Base-by-base conservation (phyloP, 2,329 filamentous ascomycete genomes). In the Calonectria pseudoreteaudii region DNA sequence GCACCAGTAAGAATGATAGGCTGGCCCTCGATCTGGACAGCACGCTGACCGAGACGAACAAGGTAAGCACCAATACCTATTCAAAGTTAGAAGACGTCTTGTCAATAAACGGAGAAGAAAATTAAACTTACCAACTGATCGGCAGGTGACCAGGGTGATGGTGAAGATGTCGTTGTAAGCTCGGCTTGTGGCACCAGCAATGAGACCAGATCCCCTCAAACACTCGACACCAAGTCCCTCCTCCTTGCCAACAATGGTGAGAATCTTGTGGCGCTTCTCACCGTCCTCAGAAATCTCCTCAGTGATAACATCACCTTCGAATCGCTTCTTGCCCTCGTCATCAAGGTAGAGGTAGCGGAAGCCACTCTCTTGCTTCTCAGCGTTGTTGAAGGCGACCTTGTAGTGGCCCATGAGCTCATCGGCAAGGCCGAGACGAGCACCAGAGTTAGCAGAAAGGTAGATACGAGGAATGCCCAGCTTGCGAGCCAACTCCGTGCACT, bases 121-220 rank as follows among this genome's bases (percentile, higher is more conserved):
- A 74, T 58, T n/a, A n/a, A 52, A 86, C 88, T 86, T 88, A 93
- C 97, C 97, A 83, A 99, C 97, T 80, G 97, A 99, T 83, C 97
- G 94, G 87, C 97, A 99, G 76, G 97, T 99, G 75, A 99, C 97
- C 78, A 99, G 90, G 26, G 97, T 99, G 82, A 98, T 93, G 72
- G 97, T 99, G 88, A 99, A 99, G 85, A 99, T 98, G 84, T 99
- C 97, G 82, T 98, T 96, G 87, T 99, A 99, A 52, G 97, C 97
- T 84, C 94, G 93, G 84, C 96, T 98, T 44, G 97, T 99, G 81
- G 96, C 96, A 89, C 97, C 97, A 74, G 97, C 97, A 87, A 99
- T 99, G 80, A 99, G 91, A 92, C 97, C 97, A 79, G 97, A 99
- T 76, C 97, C 97, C 85, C 95, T 94, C 86, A 99, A 88, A 87